These are phyloP conservation scores for Cryptosporidium bovis DNA, from an alignment of 169 alveolate genomes.

Conservation along the genomic window DNA sequence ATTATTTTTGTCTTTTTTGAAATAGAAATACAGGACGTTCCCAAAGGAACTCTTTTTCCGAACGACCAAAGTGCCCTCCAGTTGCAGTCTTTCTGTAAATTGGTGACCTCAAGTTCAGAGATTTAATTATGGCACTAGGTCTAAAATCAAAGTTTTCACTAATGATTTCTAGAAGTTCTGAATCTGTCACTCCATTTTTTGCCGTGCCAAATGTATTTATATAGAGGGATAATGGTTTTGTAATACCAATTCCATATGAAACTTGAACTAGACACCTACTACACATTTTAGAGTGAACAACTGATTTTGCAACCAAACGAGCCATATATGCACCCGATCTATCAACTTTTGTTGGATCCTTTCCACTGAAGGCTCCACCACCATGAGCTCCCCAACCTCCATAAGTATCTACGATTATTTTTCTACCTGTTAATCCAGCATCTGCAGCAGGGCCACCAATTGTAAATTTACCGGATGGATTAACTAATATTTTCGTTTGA, in stretches of 20 bases:
- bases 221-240: constrained; percentile 95
- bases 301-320: constrained; percentile 97
- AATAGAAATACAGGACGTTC: constrained; percentile 84
- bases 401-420: constrained; percentile 98
- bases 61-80: constrained; percentile 99
- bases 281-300: constrained; percentile 95
- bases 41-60: constrained; percentile 93
- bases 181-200: constrained; percentile 91
- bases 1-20: neutral
- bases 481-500: constrained; percentile 92
- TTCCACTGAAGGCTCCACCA: constrained; percentile 99
- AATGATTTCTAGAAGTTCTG: constrained; percentile 90
- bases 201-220: constrained; percentile 96
- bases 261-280: constrained; percentile 96
- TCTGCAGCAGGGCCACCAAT: constrained; percentile 99
- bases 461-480: constrained; percentile 97
- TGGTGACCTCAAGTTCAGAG: constrained; percentile 89
- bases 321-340: constrained; percentile 99
- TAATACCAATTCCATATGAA: constrained; percentile 97
- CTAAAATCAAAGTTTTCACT: constrained; percentile 94
- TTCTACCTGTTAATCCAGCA: constrained; percentile 99
- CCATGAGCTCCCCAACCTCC: constrained; percentile 99
- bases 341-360: constrained; percentile 99
- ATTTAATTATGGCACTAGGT: constrained; percentile 95
- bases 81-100: constrained; percentile 92